These are phyloP conservation scores for Syzygium aromaticum DNA, from an alignment of 345 rosid species.

Conservation along the genomic window DNA sequence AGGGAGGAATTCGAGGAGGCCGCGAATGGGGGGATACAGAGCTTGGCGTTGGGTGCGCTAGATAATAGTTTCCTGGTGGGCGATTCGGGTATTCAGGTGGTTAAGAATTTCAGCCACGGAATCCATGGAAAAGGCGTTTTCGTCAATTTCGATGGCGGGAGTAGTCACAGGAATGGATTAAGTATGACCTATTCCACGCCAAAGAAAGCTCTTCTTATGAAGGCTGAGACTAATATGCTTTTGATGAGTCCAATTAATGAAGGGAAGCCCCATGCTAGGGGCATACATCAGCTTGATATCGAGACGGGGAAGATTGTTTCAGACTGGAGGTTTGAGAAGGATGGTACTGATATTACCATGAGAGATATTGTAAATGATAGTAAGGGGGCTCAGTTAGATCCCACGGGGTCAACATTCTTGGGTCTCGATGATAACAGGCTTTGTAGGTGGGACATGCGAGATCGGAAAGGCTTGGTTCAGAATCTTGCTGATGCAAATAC, in stretches of 20 bases:
- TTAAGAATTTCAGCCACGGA: slow-evolving; percentile 82
- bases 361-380: slow-evolving; percentile 87
- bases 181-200: slow-evolving; percentile 52
- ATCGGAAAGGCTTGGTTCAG: slow-evolving; percentile 82
- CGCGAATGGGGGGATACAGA: slow-evolving; percentile 77
- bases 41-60: slow-evolving; percentile 94
- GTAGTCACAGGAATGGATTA: slow-evolving; percentile 21
- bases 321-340: slow-evolving; percentile 92
- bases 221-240: slow-evolving; percentile 93
- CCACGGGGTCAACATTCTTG: slow-evolving; percentile 87
- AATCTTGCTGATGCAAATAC: slow-evolving; percentile 54
- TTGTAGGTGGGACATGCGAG: slow-evolving; percentile 99
- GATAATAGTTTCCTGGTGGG: slow-evolving; percentile 97
- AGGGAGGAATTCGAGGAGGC: slow-evolving; percentile 95
- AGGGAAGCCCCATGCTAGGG: slow-evolving; percentile 56
- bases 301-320: slow-evolving; percentile 90
- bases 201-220: slow-evolving; percentile 87
- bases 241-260: slow-evolving; percentile 88
- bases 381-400: slow-evolving; percentile 93
- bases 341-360: slow-evolving; percentile 92
- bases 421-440: slow-evolving; percentile 94
- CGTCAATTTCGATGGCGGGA: slow-evolving; percentile 63
- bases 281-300: slow-evolving; percentile 94
- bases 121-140: slow-evolving; percentile 91
- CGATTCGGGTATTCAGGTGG: slow-evolving; percentile 85